Base-by-base conservation (phyloP, 805 yeast genomes). In the Schwanniomyces polymorphus region DNA sequence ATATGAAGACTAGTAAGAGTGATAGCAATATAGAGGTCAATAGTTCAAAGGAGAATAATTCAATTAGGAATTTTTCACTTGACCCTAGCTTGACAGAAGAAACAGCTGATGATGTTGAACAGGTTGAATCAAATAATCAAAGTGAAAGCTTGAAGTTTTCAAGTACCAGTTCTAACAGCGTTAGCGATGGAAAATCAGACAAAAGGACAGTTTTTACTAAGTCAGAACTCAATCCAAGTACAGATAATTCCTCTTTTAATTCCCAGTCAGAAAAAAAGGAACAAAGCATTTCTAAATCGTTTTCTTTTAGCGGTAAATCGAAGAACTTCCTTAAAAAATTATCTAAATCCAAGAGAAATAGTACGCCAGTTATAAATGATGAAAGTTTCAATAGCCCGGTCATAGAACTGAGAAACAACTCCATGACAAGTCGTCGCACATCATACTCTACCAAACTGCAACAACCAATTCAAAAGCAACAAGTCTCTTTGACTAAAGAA, bases 401-500 rank as follows among this genome's bases (percentile, higher is more conserved):
- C 2, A 18, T 14, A 23, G 16, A 12, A 11, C 51, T 49, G 47
- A 55, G 53, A 28, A 49, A 48, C 31, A 50, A 52, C 34, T 38
- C 26, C 26, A 26, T 34, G 4, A 42, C 25, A 9, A 18, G 18
- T 7, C 21, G 26, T 25, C 12, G 29, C 6, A 25, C 41, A 6
- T 38, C 41, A n/a, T 25, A n/a, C 25, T 38, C 41, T 12, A 9
- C 16, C 10, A 25, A 40, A n/a, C 35, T 9, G 23, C 26, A 37
- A 37, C 45, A 41, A 27, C 51, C 8, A 26, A 49, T 23, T 27
- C 54, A 37, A 17, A 38, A 33, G 9, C 55, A 48, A 48, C 61
- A 56, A 1, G 51, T 60, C 34, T 61, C 60, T 7, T 76, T 84
- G 44, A 74, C 84, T 1, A 76, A 81, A 34, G 86, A 82, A 18